Evolutionary conservation across 768 basidiomycete genomes (phyloP).

Genomic region (Lactarius tabidus): DNA sequence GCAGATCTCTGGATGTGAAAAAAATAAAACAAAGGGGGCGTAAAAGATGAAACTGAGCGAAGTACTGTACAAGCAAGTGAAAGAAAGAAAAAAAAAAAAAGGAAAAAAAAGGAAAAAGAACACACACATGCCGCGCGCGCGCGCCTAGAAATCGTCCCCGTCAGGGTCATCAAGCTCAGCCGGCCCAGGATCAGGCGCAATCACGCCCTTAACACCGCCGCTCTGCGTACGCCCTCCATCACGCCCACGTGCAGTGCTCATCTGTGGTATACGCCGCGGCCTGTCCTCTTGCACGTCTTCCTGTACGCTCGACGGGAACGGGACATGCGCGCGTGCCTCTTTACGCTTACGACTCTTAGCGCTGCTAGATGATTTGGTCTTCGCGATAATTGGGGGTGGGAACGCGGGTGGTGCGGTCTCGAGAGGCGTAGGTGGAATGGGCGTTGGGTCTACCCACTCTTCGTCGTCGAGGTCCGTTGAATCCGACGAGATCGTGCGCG

Average conservation of each 20-base stretch:
- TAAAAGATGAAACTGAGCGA: neutral
- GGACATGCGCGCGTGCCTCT: constrained; percentile 32
- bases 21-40: no score
- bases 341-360: constrained; percentile 40
- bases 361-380: constrained; percentile 27
- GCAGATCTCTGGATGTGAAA: constrained; percentile 6
- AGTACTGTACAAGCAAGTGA: constrained; percentile 7
- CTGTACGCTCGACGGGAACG: constrained; percentile 22
- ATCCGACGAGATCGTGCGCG: constrained; percentile 34
- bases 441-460: constrained; percentile 65
- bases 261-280: constrained; percentile 41
- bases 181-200: constrained; percentile 33
- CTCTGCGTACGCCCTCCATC: constrained; percentile 84
- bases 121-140: neutral
- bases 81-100: neutral
- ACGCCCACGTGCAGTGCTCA: constrained; percentile 70
- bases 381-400: constrained; percentile 18
- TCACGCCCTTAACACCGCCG: constrained; percentile 75
- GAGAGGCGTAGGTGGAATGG: constrained; percentile 35
- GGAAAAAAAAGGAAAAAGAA: neutral
- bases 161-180: constrained; percentile 30
- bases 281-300: constrained; percentile 18
- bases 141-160: constrained; percentile 30
- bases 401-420: constrained; percentile 11
- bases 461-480: constrained; percentile 43